Evolutionary conservation across 2,329 filamentous ascomycete genomes (phyloP).

Genomic region (Epichloe scottii): DNA sequence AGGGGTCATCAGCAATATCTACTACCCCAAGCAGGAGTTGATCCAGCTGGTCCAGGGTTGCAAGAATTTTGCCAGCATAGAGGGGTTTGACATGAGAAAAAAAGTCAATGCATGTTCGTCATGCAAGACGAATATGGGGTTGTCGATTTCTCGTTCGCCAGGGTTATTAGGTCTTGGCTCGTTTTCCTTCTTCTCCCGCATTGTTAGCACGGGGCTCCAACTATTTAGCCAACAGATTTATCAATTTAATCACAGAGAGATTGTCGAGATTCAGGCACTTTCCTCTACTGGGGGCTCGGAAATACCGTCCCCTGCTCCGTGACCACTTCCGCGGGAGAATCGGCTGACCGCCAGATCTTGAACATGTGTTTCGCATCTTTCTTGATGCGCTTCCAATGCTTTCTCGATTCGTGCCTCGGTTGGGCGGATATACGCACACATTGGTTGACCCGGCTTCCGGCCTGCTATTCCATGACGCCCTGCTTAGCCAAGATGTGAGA

Average conservation of each 20-base stretch:
- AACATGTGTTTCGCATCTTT: slow-evolving; percentile 1
- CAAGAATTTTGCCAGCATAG: neutral
- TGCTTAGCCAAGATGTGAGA: too few species aligned
- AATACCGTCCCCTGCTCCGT: neutral
- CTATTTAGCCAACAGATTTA: neutral
- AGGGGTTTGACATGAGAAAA: neutral
- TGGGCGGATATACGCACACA: neutral
- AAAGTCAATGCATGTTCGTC: neutral
- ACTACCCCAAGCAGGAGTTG: neutral
- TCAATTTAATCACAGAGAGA: neutral
- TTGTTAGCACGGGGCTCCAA: neutral
- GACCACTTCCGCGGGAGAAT: neutral
- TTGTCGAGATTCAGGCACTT: neutral
- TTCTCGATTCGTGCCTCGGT: neutral
- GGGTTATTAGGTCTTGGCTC: neutral
- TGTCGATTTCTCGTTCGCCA: neutral
- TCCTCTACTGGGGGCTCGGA: too few species aligned
- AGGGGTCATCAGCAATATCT: neutral
- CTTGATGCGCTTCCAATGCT: neutral
- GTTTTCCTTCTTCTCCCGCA: neutral
- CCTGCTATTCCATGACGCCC: neutral
- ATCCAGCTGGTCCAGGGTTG: neutral
- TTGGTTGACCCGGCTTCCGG: neutral
- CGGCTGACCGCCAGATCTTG: neutral
- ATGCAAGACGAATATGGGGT: neutral